A percentile compares a stretch with the other conserved stretches of the same genome.
phyloP scores from a whole-genome alignment of 352 stramenopile species.

The Thraustotheca clavata region DNA sequence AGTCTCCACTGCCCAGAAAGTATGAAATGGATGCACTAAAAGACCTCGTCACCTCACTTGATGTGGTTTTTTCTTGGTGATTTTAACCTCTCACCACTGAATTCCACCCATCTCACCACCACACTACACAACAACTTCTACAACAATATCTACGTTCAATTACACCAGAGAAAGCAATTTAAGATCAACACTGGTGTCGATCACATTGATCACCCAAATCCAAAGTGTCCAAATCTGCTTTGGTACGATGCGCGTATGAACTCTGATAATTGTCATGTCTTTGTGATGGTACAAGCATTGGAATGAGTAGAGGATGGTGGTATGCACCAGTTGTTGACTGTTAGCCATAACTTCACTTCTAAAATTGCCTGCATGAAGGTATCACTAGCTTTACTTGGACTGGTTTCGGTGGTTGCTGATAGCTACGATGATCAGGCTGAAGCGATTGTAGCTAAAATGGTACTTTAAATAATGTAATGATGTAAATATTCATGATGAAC shows the following conservation, averaged over 20 bases:
- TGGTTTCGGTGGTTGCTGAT: background rate
- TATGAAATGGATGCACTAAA: slow-evolving; percentile 35
- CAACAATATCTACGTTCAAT: slow-evolving; percentile 61
- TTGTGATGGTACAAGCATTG: too few species aligned
- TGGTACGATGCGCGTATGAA: too few species aligned
- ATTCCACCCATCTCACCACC: slow-evolving; percentile 42
- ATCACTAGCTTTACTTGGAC: background rate
- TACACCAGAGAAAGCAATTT: slow-evolving; percentile 15
- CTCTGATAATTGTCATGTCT: too few species aligned
- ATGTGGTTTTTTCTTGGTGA: slow-evolving; percentile 42
- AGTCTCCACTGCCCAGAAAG: slow-evolving; percentile 23
- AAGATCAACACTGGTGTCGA: slow-evolving; percentile 39
- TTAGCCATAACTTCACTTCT: too few species aligned
- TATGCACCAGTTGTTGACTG: too few species aligned
- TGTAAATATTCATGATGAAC: background rate
- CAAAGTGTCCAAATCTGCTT: too few species aligned
- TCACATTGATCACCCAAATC: slow-evolving; percentile 52
- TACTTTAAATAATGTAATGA: background rate
- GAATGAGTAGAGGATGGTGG: too few species aligned
- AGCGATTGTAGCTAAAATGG: slow-evolving; percentile 8
- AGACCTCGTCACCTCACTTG: slow-evolving; percentile 25
- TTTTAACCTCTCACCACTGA: slow-evolving; percentile 44
- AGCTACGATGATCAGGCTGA: slow-evolving; percentile 9
- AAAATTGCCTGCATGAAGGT: background rate
- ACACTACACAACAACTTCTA: slow-evolving; percentile 53